These are phyloP conservation scores for Boletales sp. DNA, from an alignment of 768 basidiomycete species.

Conservation along the genomic window DNA sequence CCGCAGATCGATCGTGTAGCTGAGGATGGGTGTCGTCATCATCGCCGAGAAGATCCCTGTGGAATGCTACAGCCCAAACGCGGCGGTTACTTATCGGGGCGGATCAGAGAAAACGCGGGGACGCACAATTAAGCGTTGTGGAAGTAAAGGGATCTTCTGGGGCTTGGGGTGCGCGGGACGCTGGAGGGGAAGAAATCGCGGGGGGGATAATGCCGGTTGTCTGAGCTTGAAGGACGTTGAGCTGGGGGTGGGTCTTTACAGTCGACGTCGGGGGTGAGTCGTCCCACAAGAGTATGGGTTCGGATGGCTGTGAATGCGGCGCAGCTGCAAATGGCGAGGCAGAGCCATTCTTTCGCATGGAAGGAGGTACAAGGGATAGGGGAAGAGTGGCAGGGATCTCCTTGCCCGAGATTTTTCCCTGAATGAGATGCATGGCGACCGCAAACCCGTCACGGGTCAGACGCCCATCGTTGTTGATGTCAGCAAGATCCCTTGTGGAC, in stretches of 20 bases:
- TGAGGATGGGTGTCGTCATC: constrained; percentile 56
- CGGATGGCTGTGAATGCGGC: constrained; percentile 32
- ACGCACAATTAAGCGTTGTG: constrained; percentile 23
- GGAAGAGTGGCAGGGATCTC: constrained; percentile 74
- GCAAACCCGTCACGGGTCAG: constrained; percentile 92
- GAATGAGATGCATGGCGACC: constrained; percentile 92
- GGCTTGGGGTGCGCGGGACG: constrained; percentile 15
- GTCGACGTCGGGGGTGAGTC: constrained; percentile 46
- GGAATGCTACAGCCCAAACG: constrained; percentile 13
- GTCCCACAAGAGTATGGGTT: constrained; percentile 47
- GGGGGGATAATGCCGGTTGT: constrained; percentile 31
- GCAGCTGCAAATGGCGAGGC: constrained; percentile 38
- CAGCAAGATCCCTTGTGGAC: constrained; percentile 79
- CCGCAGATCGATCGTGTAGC: constrained; percentile 71
- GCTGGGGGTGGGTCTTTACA: constrained; percentile 33
- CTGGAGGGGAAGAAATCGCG: constrained; percentile 28
- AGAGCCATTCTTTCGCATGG: constrained; percentile 50
- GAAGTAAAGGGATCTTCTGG: constrained; percentile 51
- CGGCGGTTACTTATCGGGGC: constrained; percentile 7
- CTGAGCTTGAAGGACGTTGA: constrained; percentile 32
- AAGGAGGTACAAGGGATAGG: constrained; percentile 74
- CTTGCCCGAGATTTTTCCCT: constrained; percentile 75
- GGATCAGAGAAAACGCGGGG: neutral
- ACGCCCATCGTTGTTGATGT: constrained; percentile 82
- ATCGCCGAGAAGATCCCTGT: constrained; percentile 66